Evolutionary conservation across 2,329 filamentous ascomycete species (phyloP), one percentile per base, ranked within the genome.

Genomic region (Zasmidium cellare): DNA sequence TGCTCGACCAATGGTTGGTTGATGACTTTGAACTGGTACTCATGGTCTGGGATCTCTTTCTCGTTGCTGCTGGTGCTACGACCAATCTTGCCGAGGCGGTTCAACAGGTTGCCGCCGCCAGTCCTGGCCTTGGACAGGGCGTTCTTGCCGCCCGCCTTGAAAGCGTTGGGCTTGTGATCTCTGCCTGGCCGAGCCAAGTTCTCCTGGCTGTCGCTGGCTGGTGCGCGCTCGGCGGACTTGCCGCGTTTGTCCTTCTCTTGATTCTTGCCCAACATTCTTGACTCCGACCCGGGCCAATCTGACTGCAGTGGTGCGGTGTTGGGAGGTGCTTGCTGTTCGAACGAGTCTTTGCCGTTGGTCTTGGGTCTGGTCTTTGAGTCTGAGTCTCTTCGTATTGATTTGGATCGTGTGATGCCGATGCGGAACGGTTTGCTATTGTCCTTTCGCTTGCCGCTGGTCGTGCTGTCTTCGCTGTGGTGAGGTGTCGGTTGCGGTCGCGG

Each of bases 1-100:
- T 97, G 93, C 72, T 96, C 89, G 23, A 96, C 82, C 25, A 97
- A 79, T 1, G 92, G 91, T 51, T 90, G 80, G 68, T 94, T 96
- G 72, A 97, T 91, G 46, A 96, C 87, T 66, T 89, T 91, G 68
- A 92, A 82, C 55, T 89, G 82, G 69, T 97, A 96, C 68, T 91
- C 88, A 70, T 94, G 91, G 65, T 91, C 91, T 12, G 91, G 77
- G 1, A 83, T 74, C 16, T 68, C 65, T 3, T 80, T 77, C 59
- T 89, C 87, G 71, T 87, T 89, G 65, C 87, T 84, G 65, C 86
- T 89, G 70, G 89, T 90, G 47, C 82, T 70, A 16, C 70, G 56
- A 18, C 65, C 68, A n/a, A 72, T 64, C 53, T 70, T 70, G 57
- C 66, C 63, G 7, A 71, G 60, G 7, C 65, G 58, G 11, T 55